phyloP scores from a whole-genome alignment of 2,329 filamentous ascomycete genomes.

The Kalmusia sp. region DNA sequence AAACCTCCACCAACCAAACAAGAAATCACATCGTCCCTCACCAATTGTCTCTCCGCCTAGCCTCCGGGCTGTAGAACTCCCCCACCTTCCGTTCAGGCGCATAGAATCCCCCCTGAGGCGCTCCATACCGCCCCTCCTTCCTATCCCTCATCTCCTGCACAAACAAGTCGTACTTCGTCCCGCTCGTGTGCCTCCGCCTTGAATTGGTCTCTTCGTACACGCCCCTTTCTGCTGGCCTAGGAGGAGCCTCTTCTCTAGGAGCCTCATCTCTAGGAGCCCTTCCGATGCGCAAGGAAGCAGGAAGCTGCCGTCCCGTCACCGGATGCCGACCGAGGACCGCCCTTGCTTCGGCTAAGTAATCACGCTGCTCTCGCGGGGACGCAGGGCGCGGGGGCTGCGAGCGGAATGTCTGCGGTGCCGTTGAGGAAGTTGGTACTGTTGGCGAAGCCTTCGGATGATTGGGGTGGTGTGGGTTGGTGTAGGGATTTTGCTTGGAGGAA shows the following conservation, averaged over 20 bases:
- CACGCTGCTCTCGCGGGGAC: constrained; percentile 12
- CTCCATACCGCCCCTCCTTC: constrained; percentile 12
- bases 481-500: constrained; percentile 15
- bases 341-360: constrained; percentile 32
- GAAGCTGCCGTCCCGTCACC: constrained; percentile 19
- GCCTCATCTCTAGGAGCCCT: neutral
- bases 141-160: constrained; percentile 19
- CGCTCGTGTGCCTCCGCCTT: constrained; percentile 12
- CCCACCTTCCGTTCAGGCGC: constrained; percentile 28
- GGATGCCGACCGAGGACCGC: constrained; percentile 23
- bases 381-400: neutral
- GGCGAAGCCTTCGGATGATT: neutral
- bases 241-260: neutral
- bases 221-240: constrained; percentile 12
- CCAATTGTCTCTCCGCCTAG: no score
- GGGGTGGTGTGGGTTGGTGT: constrained; percentile 16
- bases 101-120: constrained; percentile 27
- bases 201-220: constrained; percentile 12
- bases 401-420: neutral
- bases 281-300: neutral
- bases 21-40: no score
- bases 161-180: constrained; percentile 20
- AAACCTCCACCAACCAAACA: no score
- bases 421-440: neutral
- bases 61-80: constrained; percentile 26